Conservation (phyloP, 208 protist genomes). For the Endotrypanum monterogeii region DNA sequence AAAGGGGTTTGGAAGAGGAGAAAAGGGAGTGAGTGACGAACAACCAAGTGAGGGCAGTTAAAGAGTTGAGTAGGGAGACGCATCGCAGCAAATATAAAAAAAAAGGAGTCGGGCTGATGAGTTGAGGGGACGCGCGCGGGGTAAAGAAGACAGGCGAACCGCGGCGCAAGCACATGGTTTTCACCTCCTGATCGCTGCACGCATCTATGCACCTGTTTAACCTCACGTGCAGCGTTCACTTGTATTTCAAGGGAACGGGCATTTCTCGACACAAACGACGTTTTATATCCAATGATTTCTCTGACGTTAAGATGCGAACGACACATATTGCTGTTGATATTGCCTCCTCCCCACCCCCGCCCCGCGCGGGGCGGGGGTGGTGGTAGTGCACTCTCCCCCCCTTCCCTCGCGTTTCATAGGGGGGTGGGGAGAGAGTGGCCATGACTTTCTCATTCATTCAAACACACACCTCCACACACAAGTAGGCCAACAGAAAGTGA, state of each 20-base stretch:
- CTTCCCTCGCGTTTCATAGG: not conserved
- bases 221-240: not conserved
- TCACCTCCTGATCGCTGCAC: no score
- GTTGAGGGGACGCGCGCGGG: not conserved
- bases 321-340: no score
- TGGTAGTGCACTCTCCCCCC: no score
- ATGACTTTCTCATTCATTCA: not conserved
- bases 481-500: not conserved
- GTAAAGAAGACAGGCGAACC: not conserved
- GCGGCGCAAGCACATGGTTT: not conserved
- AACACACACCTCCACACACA: not conserved
- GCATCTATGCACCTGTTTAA: not conserved
- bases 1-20: no score
- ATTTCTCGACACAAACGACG: no score
- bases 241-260: no score
- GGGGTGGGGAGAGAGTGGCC: not conserved
- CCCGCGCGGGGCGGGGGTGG: no score
- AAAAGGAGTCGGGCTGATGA: not conserved
- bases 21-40: no score
- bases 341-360: no score
- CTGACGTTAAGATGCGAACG: not conserved
- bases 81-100: no score
- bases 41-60: no score
- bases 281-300: not conserved
- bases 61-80: no score